Conservation (phyloP, 2,329 filamentous ascomycete genomes). For the Arthrinium phaeospermum region DNA sequence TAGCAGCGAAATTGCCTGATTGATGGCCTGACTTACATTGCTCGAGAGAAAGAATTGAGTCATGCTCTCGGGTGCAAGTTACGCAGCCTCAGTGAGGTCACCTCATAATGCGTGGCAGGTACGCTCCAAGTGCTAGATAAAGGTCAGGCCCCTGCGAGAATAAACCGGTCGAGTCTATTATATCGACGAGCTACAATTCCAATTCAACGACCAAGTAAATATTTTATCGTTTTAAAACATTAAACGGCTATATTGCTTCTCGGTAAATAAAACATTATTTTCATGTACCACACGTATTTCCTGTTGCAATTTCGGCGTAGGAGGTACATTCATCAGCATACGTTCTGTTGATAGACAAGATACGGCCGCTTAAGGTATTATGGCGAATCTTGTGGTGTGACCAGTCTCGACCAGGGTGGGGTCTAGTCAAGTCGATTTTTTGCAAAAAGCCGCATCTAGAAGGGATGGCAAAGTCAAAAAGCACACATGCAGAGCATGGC, state of each 20-base stretch:
- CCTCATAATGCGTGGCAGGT: not conserved
- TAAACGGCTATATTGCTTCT: no score
- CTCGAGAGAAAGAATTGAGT: not conserved
- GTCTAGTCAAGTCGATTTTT: conserved; percentile 1
- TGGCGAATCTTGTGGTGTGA: not conserved
- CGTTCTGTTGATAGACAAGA: no score
- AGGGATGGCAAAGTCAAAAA: conserved; percentile 4
- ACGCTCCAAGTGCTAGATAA: not conserved
- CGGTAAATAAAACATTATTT: no score
- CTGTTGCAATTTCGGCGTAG: no score
- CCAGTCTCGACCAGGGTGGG: conserved; percentile 10
- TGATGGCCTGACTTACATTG: not conserved
- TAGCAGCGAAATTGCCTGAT: not conserved
- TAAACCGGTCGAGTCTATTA: no score
- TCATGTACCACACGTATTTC: no score
- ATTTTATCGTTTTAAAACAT: no score
- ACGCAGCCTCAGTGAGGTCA: not conserved
- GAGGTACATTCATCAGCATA: no score
- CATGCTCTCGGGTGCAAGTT: not conserved
- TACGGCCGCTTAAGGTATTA: not conserved
- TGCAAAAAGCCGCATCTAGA: conserved; percentile 16
- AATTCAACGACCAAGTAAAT: no score
- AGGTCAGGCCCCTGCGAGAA: no score
- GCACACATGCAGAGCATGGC: not conserved
- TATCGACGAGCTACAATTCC: no score